These are phyloP conservation scores for Russula virescens DNA, from an alignment of 768 basidiomycete genomes.

Conservation along the genomic window DNA sequence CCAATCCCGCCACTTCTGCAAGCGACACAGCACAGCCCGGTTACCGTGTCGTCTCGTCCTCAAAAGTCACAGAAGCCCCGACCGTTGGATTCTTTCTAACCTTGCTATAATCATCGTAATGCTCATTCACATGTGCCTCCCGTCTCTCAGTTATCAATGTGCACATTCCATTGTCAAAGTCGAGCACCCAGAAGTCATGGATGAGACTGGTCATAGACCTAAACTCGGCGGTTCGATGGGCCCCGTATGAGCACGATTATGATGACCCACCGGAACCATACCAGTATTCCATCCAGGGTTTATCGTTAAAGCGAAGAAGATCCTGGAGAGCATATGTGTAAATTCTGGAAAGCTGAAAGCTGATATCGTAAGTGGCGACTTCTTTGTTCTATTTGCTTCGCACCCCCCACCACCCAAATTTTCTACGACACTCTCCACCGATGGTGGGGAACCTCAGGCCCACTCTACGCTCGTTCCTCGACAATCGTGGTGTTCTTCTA, in stretches of 20 bases:
- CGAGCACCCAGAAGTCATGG: constrained; percentile 98
- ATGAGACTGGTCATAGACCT: constrained; percentile 84
- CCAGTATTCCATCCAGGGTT: constrained; percentile 99
- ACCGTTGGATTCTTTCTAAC: not conserved
- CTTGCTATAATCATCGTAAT: not conserved
- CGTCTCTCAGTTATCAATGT: constrained; percentile 59
- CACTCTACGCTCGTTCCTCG: constrained; percentile 72
- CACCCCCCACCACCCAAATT: constrained; percentile 88
- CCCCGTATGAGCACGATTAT: constrained; percentile 97
- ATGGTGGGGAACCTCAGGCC: constrained; percentile 93
- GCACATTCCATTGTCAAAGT: constrained; percentile 96
- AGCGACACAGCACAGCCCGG: constrained; percentile 1
- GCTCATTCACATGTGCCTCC: constrained; percentile 3
- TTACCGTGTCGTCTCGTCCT: constrained; percentile 5
- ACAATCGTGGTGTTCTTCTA: constrained; percentile 80
- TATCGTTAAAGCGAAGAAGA: constrained; percentile 99
- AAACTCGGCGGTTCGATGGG: constrained; percentile 96
- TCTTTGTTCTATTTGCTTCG: constrained; percentile 85
- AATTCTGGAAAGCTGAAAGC: constrained; percentile 98
- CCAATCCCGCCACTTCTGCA: not conserved
- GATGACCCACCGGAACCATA: constrained; percentile 89
- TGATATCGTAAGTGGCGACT: constrained; percentile 86
- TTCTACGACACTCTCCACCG: constrained; percentile 97
- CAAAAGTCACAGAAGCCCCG: constrained; percentile 15
- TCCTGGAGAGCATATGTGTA: constrained; percentile 96